Evolutionary conservation across 208 protist genomes (phyloP).

Genomic region (Trypanosoma lewisi): DNA sequence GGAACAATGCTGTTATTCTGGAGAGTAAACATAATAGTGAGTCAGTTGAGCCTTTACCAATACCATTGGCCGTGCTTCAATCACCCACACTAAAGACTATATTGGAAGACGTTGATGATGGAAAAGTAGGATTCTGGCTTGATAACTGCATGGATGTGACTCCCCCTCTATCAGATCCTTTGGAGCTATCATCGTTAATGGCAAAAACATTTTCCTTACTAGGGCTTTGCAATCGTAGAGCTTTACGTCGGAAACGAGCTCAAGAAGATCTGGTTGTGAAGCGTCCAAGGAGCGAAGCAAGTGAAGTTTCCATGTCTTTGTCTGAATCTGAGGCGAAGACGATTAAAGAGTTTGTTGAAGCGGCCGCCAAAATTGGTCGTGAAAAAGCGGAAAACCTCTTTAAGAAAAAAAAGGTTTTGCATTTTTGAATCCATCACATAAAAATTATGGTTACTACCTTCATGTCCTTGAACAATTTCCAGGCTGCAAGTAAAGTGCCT

Average conservation of each 20-base stretch:
- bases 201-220: slow-evolving; percentile 42
- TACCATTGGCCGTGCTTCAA: slow-evolving; percentile 55
- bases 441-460: slow-evolving; percentile 75
- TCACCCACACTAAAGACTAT: slow-evolving; percentile 56
- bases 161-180: slow-evolving; percentile 35
- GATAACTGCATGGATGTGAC: slow-evolving; percentile 56
- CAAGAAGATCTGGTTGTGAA: slow-evolving; percentile 11
- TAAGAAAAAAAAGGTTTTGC: slow-evolving; percentile 72
- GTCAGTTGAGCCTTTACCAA: slow-evolving; percentile 31
- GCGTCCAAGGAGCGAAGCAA: slow-evolving; percentile 12
- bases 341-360: slow-evolving; percentile 67
- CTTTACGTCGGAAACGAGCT: slow-evolving; percentile 32
- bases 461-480: slow-evolving; percentile 32
- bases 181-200: slow-evolving; percentile 47
- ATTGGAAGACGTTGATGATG: slow-evolving; percentile 29
- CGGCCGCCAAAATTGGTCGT: slow-evolving; percentile 50
- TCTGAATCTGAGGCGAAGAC: slow-evolving; percentile 54
- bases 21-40: slow-evolving; percentile 32
- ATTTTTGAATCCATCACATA: slow-evolving; percentile 67
- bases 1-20: slow-evolving; percentile 80
- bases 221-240: slow-evolving; percentile 44
- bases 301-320: slow-evolving; percentile 38
- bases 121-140: slow-evolving; percentile 62
- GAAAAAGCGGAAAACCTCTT: slow-evolving; percentile 72
- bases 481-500: neutral